Evolutionary conservation across 352 stramenopile genomes (phyloP), one percentile per base, ranked within the genome.

Genomic region (Phytophthora brassicae): DNA sequence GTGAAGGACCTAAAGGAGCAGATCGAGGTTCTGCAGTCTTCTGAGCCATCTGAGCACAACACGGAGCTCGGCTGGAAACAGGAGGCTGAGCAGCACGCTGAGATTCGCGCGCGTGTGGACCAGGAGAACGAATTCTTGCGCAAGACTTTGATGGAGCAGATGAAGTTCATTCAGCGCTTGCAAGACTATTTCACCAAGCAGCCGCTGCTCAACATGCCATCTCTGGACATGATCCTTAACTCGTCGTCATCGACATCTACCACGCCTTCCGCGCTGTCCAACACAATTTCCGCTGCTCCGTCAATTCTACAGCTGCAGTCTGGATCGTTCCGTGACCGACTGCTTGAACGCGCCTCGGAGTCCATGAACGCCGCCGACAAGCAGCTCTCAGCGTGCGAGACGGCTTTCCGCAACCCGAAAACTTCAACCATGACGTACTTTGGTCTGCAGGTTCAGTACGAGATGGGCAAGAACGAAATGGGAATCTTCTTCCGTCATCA

Each of bases 141-240:
- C 46, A 93, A 93, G 68, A 95, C 86, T 46, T 59, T 95, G 17
- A 95, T 94, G 84, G 86, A 95, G 59, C 86, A 95, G 79, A 95
- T 95, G 86, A 95, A 95, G 74, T 95, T 95, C 50, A 95, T 95
- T 50, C 86, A 95, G 72, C 76, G 84, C 20, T 74, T 95, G 26
- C 86, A 95, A 69, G 86, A 95, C 67, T 95, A 95, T 66, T 95
- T 95, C 60, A 93, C 84, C 36, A 95, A 95, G 75, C 86, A 95
- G 72, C 86, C 86, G 41, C 72, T 95, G 42, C 79, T 95, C 49
- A 95, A 95, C 66, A 94, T 94, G 82, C 84, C 84, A 17, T 94
- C 84, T 20, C 63, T 94, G 35, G 84, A 94, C 49, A 80, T 94
- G 67, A 94, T 94, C 47, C 66, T 94, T 23, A 94, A 92, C 72